These are phyloP conservation scores for Auriscalpium microsporum DNA, from an alignment of 768 basidiomycete genomes.

Conservation along the genomic window DNA sequence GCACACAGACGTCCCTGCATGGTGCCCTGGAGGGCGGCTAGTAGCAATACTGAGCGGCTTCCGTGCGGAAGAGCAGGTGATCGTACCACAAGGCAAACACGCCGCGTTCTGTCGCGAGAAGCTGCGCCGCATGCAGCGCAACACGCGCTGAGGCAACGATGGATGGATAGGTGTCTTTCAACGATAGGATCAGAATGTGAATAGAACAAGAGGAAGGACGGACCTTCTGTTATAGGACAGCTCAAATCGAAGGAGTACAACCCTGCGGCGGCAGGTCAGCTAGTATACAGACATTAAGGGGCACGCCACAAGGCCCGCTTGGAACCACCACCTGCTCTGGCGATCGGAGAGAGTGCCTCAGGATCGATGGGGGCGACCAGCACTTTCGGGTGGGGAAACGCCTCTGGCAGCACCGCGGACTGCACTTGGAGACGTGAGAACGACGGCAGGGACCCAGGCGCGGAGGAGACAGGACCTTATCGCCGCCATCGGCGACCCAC, in stretches of 20 bases:
- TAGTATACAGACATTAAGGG: too few relatives aligned
- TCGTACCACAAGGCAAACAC: constrained; percentile 21
- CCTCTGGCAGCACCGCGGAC: constrained; percentile 25
- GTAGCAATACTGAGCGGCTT: not conserved
- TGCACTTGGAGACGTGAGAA: not conserved
- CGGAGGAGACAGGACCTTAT: constrained; percentile 9
- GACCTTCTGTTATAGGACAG: constrained; percentile 24
- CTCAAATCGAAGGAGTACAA: constrained; percentile 26
- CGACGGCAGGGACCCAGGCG: not conserved
- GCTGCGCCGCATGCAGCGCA: constrained; percentile 18
- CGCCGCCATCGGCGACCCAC: constrained; percentile 23
- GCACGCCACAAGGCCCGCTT: not conserved
- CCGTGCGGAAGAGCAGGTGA: not conserved
- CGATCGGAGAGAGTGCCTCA: constrained; percentile 12
- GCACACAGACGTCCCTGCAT: constrained; percentile 21
- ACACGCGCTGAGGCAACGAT: constrained; percentile 21
- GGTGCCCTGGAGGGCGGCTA: constrained; percentile 27
- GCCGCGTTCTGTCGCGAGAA: constrained; percentile 5
- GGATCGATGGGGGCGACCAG: constrained; percentile 1
- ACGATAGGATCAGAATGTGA: not conserved
- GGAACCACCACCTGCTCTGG: constrained; percentile 16
- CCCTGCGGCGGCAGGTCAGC: constrained; percentile 10
- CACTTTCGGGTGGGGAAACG: constrained; percentile 21
- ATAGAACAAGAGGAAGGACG: not conserved
- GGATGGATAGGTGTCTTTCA: constrained; percentile 23